Base-by-base conservation (phyloP, 2,329 filamentous ascomycete genomes). In the Leptographium radiaticola region DNA sequence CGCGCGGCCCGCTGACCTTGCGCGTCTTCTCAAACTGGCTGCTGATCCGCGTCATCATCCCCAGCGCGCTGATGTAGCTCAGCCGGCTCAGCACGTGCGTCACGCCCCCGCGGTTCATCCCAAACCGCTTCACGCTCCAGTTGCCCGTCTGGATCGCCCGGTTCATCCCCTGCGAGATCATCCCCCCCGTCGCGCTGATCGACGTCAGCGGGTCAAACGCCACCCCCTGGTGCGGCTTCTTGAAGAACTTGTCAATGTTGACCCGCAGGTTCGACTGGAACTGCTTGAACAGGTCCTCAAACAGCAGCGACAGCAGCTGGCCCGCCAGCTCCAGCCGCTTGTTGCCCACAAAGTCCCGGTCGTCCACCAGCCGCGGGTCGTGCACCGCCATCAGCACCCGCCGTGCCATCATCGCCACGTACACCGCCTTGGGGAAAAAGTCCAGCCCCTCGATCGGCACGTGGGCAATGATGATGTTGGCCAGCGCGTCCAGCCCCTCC, bases 1-100 rank as follows among this genome's bases (percentile, higher is more conserved):
- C 93, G 78, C 93, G 84, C 62, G 94, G 93, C 60, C 94, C 94
- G 65, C 85, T 90, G 57, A 98, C 90, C 70, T 98, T 98, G 62
- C 93, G 76, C 2, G 93, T 97, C 76, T 98, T 98, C 67, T 98
- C 93, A 64, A 98, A 98, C 71, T 98, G 93, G 77, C 87, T 94
- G 67, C 86, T 93, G 64, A 98, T 97, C 68, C 93, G 80, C 15
- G 93, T 98, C 93, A 98, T 98, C 94, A 98, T 98, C 58, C 94
- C 94, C 33, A 98, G 79, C 33, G 93, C 93, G 58, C 86, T 87
- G 67, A 98, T 96, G 65, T 97, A 98, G 68, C 91, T 97, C 53
- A 98, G 75, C 59, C 93, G 83, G 69, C 91, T 97, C 49, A 98
- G 75, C 43, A 98, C 89, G 68, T 98, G 93, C 0, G 94, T 97